A percentile compares a stretch with the other conserved stretches of the same genome.
Conservation (phyloP, 257 asterid genomes). For the Solanum dulcamara region DNA sequence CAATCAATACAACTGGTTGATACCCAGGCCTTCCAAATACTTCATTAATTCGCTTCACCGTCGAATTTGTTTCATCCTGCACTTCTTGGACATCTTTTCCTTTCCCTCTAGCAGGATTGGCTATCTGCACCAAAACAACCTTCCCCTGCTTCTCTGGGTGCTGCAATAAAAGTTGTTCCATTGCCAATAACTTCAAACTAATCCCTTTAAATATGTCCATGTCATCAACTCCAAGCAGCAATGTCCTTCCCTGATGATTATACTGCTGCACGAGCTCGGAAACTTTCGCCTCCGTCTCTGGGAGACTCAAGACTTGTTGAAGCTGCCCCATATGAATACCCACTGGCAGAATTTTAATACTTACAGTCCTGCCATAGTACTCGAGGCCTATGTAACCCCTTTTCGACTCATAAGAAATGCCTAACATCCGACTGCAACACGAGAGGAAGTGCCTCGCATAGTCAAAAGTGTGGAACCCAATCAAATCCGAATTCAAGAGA, state of each 20-base stretch:
- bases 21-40: constrained; percentile 65
- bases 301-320: constrained; percentile 54
- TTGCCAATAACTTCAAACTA: constrained; percentile 68
- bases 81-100: constrained; percentile 88
- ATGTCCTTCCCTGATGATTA: constrained; percentile 42
- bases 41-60: constrained; percentile 69
- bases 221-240: constrained; percentile 82
- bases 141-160: constrained; percentile 87
- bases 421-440: constrained; percentile 83
- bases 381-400: constrained; percentile 86
- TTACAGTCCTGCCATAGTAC: constrained; percentile 83
- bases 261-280: constrained; percentile 49
- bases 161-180: constrained; percentile 69
- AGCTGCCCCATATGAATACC: constrained; percentile 92
- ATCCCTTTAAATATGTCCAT: constrained; percentile 91
- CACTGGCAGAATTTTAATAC: constrained; percentile 86
- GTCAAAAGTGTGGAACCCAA: constrained; percentile 84
- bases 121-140: constrained; percentile 80
- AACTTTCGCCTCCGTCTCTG: constrained; percentile 54
- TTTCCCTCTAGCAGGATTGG: constrained; percentile 78
- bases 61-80: constrained; percentile 55
- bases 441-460: constrained; percentile 87
- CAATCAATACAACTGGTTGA: constrained; percentile 62
- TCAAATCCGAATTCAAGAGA: constrained; percentile 64
- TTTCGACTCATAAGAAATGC: constrained; percentile 72